Conservation (phyloP, 495 filamentous ascomycete genomes). For the Aspergillus funiculosus region DNA sequence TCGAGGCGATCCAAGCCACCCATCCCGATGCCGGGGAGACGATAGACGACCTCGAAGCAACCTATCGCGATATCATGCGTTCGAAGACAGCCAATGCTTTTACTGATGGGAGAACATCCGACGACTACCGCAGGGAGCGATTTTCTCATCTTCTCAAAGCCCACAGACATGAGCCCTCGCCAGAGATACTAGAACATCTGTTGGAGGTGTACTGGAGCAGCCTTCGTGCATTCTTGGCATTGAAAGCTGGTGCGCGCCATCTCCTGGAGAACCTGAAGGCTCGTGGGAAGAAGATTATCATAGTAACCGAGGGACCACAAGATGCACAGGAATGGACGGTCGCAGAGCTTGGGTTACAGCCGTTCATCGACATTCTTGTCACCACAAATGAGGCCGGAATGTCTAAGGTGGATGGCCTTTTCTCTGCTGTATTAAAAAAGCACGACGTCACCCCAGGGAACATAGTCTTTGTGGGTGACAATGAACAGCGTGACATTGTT, state of each 20-base stretch:
- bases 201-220: no score
- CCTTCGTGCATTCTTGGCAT: no score
- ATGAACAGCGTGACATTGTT: no score
- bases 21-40: neutral
- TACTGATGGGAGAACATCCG: constrained; percentile 31
- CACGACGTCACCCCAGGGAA: constrained; percentile 22
- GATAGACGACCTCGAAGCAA: constrained; percentile 15
- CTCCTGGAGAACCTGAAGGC: no score
- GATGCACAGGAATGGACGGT: constrained; percentile 40
- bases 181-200: constrained; percentile 10
- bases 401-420: constrained; percentile 34
- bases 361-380: constrained; percentile 31
- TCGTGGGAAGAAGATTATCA: no score
- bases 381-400: constrained; percentile 32
- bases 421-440: constrained; percentile 24
- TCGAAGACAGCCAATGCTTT: constrained; percentile 30
- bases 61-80: constrained; percentile 26
- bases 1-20: constrained; percentile 21
- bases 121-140: constrained; percentile 34
- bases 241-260: no score
- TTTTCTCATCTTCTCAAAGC: constrained; percentile 25
- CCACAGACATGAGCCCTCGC: constrained; percentile 5
- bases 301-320: constrained; percentile 35
- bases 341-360: constrained; percentile 23
- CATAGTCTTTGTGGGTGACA: constrained; percentile 34